phyloP scores from a whole-genome alignment of 805 yeast genomes.

The Candida schatavii region DNA sequence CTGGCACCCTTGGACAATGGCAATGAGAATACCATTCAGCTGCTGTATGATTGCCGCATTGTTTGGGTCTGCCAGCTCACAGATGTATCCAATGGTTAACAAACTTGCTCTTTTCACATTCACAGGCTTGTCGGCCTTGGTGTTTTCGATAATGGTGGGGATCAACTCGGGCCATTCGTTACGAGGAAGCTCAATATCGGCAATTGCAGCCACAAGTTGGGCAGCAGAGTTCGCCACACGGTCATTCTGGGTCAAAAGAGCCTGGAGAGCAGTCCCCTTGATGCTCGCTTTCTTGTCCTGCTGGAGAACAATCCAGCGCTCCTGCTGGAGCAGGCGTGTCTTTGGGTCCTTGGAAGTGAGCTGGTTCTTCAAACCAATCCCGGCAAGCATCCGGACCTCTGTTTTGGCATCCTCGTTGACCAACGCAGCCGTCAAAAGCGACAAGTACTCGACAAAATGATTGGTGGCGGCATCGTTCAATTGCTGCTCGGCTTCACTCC shows the following conservation, averaged over 20 bases:
- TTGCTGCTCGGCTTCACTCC: constrained; percentile 78
- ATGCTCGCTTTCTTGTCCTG: constrained; percentile 55
- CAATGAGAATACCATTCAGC: constrained; percentile 88
- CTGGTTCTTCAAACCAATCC: constrained; percentile 82
- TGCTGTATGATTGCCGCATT: constrained; percentile 76
- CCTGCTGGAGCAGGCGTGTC: constrained; percentile 57
- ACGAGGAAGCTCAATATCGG: constrained; percentile 89
- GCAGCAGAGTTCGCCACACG: constrained; percentile 88
- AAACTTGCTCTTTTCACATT: constrained; percentile 83
- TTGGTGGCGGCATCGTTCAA: constrained; percentile 67
- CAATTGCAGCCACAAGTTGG: constrained; percentile 93
- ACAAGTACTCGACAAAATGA: constrained; percentile 73
- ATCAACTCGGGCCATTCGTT: constrained; percentile 87
- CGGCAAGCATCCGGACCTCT: constrained; percentile 91
- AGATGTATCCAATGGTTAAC: constrained; percentile 89
- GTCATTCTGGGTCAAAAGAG: constrained; percentile 63
- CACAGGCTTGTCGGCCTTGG: constrained; percentile 73
- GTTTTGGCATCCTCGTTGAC: constrained; percentile 60
- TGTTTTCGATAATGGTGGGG: constrained; percentile 79
- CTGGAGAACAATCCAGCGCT: constrained; percentile 72
- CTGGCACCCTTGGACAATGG: constrained; percentile 96
- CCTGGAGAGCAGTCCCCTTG: constrained; percentile 55
- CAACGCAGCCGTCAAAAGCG: constrained; percentile 66
- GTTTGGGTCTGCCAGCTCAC: constrained; percentile 88
- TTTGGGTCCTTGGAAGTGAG: constrained; percentile 73